Conservation (phyloP, 305 asterid genomes). For the Fraxinus dipetala region DNA sequence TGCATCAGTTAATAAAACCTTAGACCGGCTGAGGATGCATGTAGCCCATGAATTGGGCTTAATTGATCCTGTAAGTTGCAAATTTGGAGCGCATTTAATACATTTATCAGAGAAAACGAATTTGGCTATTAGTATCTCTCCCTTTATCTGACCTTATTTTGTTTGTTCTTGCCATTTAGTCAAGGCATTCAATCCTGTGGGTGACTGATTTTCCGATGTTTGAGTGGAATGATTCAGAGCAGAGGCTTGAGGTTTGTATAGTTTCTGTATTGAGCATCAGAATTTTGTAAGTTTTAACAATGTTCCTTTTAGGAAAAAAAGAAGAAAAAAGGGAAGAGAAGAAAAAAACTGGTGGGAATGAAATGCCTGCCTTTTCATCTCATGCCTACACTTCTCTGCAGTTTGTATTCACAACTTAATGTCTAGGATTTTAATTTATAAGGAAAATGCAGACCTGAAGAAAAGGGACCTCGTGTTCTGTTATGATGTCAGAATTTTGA, state of each 20-base stretch:
- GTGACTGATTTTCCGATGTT: constrained; percentile 99
- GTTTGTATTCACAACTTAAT: not conserved
- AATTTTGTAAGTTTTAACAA: not conserved
- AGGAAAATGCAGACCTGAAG: not conserved
- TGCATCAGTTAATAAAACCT: constrained; percentile 63
- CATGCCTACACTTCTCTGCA: not conserved
- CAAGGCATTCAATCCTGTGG: constrained; percentile 87
- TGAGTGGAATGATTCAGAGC: constrained; percentile 89
- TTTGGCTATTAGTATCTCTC: constrained; percentile 12
- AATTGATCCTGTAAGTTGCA: constrained; percentile 67
- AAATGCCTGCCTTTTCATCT: not conserved
- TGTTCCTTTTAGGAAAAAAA: not conserved
- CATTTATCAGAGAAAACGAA: not conserved
- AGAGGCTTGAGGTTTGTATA: constrained; percentile 81
- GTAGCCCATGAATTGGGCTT: constrained; percentile 75
- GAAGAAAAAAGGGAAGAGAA: not conserved
- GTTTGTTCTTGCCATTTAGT: constrained; percentile 38
- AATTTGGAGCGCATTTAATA: not conserved
- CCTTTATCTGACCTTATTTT: constrained; percentile 23
- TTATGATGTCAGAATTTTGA: constrained; percentile 2
- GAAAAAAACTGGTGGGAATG: not conserved
- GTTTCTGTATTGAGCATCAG: constrained; percentile 14
- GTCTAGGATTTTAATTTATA: not conserved
- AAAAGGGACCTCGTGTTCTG: not conserved
- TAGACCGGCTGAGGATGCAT: constrained; percentile 69